Percentiles rank a stretch among this genome's conserved stretches.
Evolutionary conservation across 2,329 filamentous ascomycete species (phyloP).

Genomic region (Lecanosticta acicola): DNA sequence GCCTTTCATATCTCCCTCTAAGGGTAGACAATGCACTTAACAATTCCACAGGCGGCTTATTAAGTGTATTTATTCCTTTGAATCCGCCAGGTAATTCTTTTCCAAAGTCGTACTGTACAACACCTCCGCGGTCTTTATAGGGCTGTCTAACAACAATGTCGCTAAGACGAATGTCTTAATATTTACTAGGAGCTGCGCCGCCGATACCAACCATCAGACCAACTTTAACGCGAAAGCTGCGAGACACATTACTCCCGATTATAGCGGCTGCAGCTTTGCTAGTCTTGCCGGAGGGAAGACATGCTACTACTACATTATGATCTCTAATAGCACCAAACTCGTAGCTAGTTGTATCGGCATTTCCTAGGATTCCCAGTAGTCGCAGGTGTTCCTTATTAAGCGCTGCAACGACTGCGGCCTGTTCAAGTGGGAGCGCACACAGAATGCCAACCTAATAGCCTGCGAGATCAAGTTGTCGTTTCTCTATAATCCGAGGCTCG

Average conservation of each 20-base stretch:
- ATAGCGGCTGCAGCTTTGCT: conserved; percentile 15
- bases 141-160: conserved; percentile 4
- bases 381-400: conserved; percentile 10
- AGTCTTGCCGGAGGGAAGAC: conserved; percentile 13
- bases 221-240: conserved; percentile 16
- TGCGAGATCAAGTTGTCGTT: background rate
- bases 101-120: conserved; percentile 15
- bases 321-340: conserved; percentile 18
- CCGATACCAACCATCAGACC: conserved; percentile 25
- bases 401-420: conserved; percentile 16
- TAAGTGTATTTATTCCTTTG: background rate
- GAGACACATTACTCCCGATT: conserved; percentile 8
- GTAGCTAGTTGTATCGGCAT: conserved; percentile 24
- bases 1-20: background rate
- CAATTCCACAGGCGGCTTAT: conserved; percentile 3
- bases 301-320: conserved; percentile 24
- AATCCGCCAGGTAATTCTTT: conserved; percentile 8
- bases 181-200: conserved; percentile 18
- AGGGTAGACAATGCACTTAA: conserved; percentile 2
- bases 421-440: background rate
- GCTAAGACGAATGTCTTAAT: conserved; percentile 19
- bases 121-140: background rate
- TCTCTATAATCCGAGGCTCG: no score
- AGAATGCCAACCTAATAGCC: background rate
- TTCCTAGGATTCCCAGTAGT: background rate